Evolutionary conservation across 805 yeast species (phyloP).

Genomic region (Deakozyma indianensis): DNA sequence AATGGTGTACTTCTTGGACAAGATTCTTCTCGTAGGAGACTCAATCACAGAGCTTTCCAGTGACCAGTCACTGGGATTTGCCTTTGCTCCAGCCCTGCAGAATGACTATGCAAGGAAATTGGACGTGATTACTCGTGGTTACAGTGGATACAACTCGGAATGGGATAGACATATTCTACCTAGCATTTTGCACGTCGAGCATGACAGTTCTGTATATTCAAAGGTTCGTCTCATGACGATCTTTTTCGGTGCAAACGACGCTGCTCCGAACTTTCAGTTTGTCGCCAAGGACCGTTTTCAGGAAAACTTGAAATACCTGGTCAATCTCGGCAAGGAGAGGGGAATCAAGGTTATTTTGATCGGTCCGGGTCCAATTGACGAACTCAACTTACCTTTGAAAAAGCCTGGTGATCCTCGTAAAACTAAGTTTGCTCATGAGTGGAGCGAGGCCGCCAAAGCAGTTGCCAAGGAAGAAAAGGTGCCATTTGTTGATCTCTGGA

Average conservation of each 20-base stretch:
- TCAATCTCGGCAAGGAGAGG: conserved; percentile 25
- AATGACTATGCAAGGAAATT: conserved; percentile 37
- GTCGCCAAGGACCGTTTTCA: conserved; percentile 38
- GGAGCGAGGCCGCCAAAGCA: conserved; percentile 34
- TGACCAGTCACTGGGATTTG: neutral
- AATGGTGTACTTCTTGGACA: neutral
- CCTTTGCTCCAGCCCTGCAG: conserved; percentile 36
- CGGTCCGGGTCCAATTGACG: conserved; percentile 43
- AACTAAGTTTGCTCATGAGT: conserved; percentile 30
- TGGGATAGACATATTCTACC: conserved; percentile 41
- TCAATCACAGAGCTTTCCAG: neutral
- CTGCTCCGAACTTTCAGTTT: conserved; percentile 30
- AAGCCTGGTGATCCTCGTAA: conserved; percentile 29
- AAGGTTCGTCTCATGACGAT: conserved; percentile 16
- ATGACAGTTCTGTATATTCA: conserved; percentile 9
- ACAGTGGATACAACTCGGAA: conserved; percentile 57
- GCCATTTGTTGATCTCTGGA: conserved; percentile 45
- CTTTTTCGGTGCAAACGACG: conserved; percentile 77
- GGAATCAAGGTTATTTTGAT: conserved; percentile 42
- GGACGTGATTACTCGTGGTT: conserved; percentile 65
- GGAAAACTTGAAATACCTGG: conserved; percentile 32
- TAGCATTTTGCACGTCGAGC: conserved; percentile 21
- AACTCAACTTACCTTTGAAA: conserved; percentile 9
- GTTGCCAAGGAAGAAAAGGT: conserved; percentile 34
- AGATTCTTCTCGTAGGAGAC: neutral